Evolutionary conservation across 306 rosid species (phyloP).

Genomic region (Fragaria vesca): DNA sequence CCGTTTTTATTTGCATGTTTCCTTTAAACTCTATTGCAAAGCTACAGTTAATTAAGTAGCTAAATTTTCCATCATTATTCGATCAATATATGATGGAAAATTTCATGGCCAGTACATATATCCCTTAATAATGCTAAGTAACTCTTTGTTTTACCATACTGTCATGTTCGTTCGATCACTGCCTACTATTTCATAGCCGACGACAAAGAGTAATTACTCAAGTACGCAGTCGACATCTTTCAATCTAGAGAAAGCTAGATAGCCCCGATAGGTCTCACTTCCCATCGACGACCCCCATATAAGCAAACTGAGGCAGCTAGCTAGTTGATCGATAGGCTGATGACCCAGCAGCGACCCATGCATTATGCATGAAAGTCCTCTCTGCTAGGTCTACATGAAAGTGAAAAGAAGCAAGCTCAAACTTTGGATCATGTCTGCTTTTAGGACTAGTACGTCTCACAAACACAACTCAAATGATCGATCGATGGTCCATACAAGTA

Average conservation of each 20-base stretch:
- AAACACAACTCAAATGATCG: neutral
- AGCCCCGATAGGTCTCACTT: neutral
- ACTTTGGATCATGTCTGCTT: neutral
- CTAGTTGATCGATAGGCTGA: neutral
- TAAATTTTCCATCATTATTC: too few relatives aligned
- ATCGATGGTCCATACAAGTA: neutral
- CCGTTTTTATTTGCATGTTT: too few relatives aligned
- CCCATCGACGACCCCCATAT: neutral
- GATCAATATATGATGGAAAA: too few relatives aligned
- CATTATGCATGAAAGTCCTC: neutral
- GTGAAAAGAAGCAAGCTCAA: neutral
- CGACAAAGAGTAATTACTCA: neutral
- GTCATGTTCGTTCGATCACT: neutral
- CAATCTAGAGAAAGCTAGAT: neutral
- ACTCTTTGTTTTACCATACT: neutral
- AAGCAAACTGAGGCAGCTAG: neutral
- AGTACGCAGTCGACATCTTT: neutral
- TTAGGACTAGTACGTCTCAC: neutral
- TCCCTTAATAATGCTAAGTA: neutral
- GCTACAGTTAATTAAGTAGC: too few relatives aligned
- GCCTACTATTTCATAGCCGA: neutral
- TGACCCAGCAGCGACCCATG: neutral
- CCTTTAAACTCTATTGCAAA: too few relatives aligned
- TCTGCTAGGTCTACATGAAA: neutral
- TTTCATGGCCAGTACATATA: too few relatives aligned